Evolutionary conservation across 768 basidiomycete species (phyloP).

Genomic region (Suillus ampliporus): DNA sequence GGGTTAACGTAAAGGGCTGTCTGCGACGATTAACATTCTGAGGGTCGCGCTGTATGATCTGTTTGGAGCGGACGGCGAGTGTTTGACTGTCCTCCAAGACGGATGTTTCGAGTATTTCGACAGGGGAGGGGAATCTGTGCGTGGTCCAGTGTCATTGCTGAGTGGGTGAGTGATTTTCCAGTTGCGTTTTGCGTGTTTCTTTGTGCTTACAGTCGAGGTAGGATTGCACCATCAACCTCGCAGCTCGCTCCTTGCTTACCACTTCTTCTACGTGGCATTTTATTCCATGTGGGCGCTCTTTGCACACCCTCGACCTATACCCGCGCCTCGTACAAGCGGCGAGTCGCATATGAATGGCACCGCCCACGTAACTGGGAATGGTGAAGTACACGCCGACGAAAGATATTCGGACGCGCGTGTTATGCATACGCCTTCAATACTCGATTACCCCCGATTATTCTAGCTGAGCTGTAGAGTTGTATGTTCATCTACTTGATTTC

Average conservation of each 20-base stretch:
- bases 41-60: constrained; percentile 93
- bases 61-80: constrained; percentile 91
- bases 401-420: constrained; percentile 41
- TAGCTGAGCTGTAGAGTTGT: constrained; percentile 73
- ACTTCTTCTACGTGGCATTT: constrained; percentile 95
- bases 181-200: not conserved
- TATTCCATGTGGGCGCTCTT: constrained; percentile 96
- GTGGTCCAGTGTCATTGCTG: constrained; percentile 88
- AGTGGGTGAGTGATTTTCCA: constrained; percentile 65
- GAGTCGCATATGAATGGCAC: constrained; percentile 10
- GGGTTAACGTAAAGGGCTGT: constrained; percentile 80
- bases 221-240: constrained; percentile 76
- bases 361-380: not conserved
- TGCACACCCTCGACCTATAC: constrained; percentile 56
- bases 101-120: constrained; percentile 99
- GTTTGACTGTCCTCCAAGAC: constrained; percentile 66
- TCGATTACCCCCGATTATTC: constrained; percentile 74
- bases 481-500: constrained; percentile 35
- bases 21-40: constrained; percentile 89
- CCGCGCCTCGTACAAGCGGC: constrained; percentile 25
- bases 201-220: constrained; percentile 34
- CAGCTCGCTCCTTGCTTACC: constrained; percentile 66
- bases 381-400: not conserved
- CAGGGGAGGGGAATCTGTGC: constrained; percentile 84
- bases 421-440: constrained; percentile 48